Evolutionary conservation across 768 basidiomycete genomes (phyloP).

Genomic region (Termitomyces sp.): DNA sequence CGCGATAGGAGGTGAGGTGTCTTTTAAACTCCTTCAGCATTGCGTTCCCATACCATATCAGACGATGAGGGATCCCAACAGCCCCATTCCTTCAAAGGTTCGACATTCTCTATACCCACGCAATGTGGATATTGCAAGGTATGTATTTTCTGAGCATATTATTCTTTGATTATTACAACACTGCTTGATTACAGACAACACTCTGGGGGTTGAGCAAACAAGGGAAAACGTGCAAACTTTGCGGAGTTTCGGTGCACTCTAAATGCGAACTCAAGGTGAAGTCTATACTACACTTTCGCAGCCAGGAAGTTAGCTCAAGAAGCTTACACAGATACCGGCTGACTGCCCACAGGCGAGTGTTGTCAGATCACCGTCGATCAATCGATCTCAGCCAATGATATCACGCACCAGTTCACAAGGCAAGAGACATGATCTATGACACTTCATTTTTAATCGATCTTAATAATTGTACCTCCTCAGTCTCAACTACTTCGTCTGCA

Average conservation of each 20-base stretch:
- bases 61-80: slow-evolving; percentile 70
- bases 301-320: not conserved
- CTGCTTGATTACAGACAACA: slow-evolving; percentile 51
- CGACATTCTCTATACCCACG: slow-evolving; percentile 84
- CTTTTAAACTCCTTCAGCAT: not conserved
- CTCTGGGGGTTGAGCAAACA: slow-evolving; percentile 89
- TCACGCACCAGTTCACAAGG: slow-evolving; percentile 24
- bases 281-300: not conserved
- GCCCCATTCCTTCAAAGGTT: slow-evolving; percentile 81
- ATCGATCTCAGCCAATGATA: slow-evolving; percentile 20
- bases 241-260: slow-evolving; percentile 75
- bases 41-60: slow-evolving; percentile 22
- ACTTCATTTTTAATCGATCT: not conserved
- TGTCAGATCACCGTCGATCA: slow-evolving; percentile 18
- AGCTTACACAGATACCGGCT: slow-evolving; percentile 59
- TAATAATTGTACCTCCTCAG: not conserved
- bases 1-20: slow-evolving; percentile 58
- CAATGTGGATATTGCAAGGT: slow-evolving; percentile 83
- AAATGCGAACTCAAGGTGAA: slow-evolving; percentile 86
- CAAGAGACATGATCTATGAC: slow-evolving; percentile 1
- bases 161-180: not conserved
- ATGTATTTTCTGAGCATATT: slow-evolving; percentile 8
- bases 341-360: slow-evolving; percentile 48
- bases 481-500: slow-evolving; percentile 14
- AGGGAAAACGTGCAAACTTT: slow-evolving; percentile 79